These are phyloP conservation scores for Citrus sp. DNA, from an alignment of 345 rosid genomes.

Conservation along the genomic window DNA sequence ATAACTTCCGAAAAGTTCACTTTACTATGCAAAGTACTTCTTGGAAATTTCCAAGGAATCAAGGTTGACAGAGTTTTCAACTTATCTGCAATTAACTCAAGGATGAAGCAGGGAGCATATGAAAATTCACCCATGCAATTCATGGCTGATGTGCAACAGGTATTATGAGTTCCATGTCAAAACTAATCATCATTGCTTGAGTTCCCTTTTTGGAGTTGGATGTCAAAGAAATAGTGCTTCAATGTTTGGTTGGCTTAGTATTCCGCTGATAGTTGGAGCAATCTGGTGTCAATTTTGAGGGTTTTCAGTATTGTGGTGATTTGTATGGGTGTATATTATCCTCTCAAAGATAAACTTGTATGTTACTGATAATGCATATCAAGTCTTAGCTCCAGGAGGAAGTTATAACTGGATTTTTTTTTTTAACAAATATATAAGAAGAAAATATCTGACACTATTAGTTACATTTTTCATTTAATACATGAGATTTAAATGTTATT, in stretches of 20 bases:
- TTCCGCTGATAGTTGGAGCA: background rate
- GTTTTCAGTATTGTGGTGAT: background rate
- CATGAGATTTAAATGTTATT: background rate
- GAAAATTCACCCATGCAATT: constrained; percentile 61
- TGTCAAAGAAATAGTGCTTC: background rate
- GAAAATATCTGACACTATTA: background rate
- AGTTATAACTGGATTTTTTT: background rate
- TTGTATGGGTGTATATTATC: background rate
- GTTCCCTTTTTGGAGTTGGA: background rate
- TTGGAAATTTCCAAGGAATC: constrained; percentile 66
- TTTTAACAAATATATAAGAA: background rate
- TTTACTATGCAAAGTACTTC: constrained; percentile 62
- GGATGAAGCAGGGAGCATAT: constrained; percentile 82
- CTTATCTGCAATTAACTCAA: constrained; percentile 51
- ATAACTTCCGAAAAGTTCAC: constrained; percentile 70
- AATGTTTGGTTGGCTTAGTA: background rate
- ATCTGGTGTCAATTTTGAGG: background rate
- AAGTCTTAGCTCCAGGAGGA: background rate
- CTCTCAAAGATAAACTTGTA: background rate
- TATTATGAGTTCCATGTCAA: constrained; percentile 21
- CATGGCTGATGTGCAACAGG: constrained; percentile 64
- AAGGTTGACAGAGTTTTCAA: constrained; percentile 49
- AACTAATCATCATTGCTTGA: background rate
- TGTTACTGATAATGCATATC: background rate
- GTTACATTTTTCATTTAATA: background rate